Conservation (phyloP, 768 basidiomycete species). For the Russula ochroleuca region DNA sequence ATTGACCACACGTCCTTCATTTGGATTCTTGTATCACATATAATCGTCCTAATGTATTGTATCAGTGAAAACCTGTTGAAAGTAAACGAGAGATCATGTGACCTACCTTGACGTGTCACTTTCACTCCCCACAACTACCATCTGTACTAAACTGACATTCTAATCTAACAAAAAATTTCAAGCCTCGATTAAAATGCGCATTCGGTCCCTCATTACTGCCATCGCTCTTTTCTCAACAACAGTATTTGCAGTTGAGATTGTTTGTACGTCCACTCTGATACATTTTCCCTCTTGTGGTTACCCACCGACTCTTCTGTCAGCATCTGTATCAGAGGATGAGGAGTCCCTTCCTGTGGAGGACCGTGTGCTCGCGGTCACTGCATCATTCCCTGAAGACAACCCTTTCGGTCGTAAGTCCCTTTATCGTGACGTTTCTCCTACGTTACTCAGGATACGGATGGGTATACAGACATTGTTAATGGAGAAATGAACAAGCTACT, state of each 20-base stretch:
- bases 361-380: slow-evolving; percentile 40
- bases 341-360: slow-evolving; percentile 45
- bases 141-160: not conserved
- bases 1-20: not conserved
- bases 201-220: slow-evolving; percentile 20
- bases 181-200: slow-evolving; percentile 22
- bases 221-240: slow-evolving; percentile 23
- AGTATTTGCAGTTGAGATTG: slow-evolving; percentile 23
- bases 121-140: not conserved
- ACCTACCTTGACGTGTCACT: not conserved
- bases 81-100: slow-evolving; percentile 14
- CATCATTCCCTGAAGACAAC: slow-evolving; percentile 66
- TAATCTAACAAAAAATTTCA: not conserved
- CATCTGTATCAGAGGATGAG: slow-evolving; percentile 11
- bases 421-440: slow-evolving; percentile 4
- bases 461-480: slow-evolving; percentile 67
- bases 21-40: not conserved
- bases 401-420: slow-evolving; percentile 65
- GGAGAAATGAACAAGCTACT: slow-evolving; percentile 70
- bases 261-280: slow-evolving; percentile 19
- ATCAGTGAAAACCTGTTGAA: not conserved
- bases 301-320: not conserved
- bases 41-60: not conserved
- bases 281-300: not conserved
- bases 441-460: not conserved